phyloP scores from a whole-genome alignment of 208 protist genomes.

The Naegleria gruberi region DNA sequence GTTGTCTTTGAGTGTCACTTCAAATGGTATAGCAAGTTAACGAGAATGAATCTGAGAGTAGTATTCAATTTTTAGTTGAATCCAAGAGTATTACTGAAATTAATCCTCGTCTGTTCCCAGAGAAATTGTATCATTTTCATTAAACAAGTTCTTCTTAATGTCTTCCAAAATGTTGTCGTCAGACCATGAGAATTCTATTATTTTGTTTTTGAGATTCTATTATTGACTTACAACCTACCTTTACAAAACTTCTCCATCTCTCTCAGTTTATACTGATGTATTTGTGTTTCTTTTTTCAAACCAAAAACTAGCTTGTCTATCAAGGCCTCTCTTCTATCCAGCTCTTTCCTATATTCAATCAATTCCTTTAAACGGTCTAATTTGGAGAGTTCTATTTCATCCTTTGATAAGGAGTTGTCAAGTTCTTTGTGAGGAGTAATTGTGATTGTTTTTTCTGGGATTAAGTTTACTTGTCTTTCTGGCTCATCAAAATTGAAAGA shows the following conservation, averaged over 20 bases:
- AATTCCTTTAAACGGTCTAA: neutral
- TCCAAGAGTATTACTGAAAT: neutral
- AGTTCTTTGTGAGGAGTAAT: neutral
- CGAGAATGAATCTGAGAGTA: too few relatives aligned
- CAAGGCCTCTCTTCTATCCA: neutral
- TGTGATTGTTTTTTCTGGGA: neutral
- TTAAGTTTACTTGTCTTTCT: neutral
- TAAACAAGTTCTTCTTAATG: neutral
- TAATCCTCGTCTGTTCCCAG: neutral
- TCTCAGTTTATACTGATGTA: neutral
- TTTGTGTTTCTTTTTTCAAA: neutral
- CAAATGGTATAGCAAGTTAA: too few relatives aligned
- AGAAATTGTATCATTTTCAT: neutral
- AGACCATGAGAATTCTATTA: neutral
- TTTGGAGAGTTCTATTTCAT: neutral
- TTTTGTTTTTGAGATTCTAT: too few relatives aligned
- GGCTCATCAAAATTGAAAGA: neutral
- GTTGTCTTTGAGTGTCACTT: too few relatives aligned
- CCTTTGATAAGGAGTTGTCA: neutral
- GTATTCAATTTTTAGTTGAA: too few relatives aligned
- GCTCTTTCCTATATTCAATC: neutral
- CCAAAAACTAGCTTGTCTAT: neutral
- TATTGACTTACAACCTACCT: too few relatives aligned
- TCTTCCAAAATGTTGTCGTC: neutral
- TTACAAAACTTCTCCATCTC: neutral